phyloP scores from a whole-genome alignment of 768 basidiomycete genomes.

The Pleurotus giganteus region DNA sequence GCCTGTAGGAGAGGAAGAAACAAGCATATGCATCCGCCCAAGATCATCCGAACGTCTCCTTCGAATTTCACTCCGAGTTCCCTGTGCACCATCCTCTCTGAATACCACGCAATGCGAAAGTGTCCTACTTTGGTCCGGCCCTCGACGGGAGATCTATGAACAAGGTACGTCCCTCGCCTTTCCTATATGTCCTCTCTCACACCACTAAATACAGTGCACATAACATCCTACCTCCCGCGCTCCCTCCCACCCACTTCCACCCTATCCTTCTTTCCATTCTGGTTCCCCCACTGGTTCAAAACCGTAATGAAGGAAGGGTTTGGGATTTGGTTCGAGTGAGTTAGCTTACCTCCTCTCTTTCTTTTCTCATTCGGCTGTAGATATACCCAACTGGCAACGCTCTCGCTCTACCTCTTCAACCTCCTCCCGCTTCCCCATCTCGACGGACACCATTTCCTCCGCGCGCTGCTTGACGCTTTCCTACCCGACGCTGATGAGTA shows the following conservation, averaged over 20 bases:
- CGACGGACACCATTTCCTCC: slow-evolving; percentile 67
- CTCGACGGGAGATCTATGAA: slow-evolving; percentile 59
- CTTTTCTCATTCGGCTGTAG: slow-evolving; percentile 27
- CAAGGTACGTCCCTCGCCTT: slow-evolving; percentile 42
- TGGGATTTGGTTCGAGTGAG: too few relatives aligned
- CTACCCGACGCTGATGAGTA: too few relatives aligned
- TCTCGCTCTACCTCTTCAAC: slow-evolving; percentile 83
- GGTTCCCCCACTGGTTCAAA: background rate
- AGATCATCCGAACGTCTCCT: slow-evolving; percentile 48
- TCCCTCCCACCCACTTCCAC: slow-evolving; percentile 19
- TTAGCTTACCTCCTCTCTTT: background rate
- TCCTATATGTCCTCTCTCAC: slow-evolving; percentile 1
- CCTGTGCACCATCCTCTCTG: slow-evolving; percentile 10
- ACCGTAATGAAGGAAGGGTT: background rate
- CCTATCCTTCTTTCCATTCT: background rate
- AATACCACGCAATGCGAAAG: slow-evolving; percentile 19
- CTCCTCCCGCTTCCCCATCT: slow-evolving; percentile 69
- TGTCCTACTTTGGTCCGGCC: slow-evolving; percentile 74
- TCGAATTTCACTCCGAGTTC: slow-evolving; percentile 44
- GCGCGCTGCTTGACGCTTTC: slow-evolving; percentile 18
- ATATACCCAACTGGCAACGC: slow-evolving; percentile 61
- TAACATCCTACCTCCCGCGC: slow-evolving; percentile 47
- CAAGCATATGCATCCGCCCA: slow-evolving; percentile 51
- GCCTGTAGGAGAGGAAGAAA: background rate
- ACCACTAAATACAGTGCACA: slow-evolving; percentile 50